Evolutionary conservation across 495 filamentous ascomycete genomes (phyloP), one percentile per base, ranked within the genome.

Genomic region (Clohesyomyces aquaticus): DNA sequence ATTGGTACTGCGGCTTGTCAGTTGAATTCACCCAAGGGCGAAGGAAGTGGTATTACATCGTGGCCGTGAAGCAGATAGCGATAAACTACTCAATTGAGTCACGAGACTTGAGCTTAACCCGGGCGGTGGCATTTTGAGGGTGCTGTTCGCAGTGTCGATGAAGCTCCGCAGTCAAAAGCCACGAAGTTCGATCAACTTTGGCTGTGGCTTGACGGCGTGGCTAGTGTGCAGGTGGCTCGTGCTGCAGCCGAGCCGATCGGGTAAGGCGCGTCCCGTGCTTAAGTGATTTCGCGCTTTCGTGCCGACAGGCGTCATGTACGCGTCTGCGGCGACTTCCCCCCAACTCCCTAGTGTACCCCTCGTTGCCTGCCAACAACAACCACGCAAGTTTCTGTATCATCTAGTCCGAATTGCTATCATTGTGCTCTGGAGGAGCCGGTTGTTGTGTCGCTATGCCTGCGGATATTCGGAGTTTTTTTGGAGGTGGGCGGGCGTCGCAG

Each of bases 391-490:
- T 18, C 19, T 27, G 28, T 1, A 57, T 41, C 1, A 3, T 21
- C 29, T 29, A 42, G n/a, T n/a, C 54, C 35, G 22, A 16, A 1
- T 1, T n/a, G 29, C 28, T 45, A 11, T 45, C 47, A 27, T 28
- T 45, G 4, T 27, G 18, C n/a, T 2, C 32, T 2, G 23, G 4
- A 3, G 38, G 8, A 42, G 14, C n/a, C n/a, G 8, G 32, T 50
- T 65, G 55, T 65, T 26, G 21, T 32, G 9, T 52, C n/a, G 57
- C 12, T 18, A 75, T 77, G 74, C 72, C 73, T n/a, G 53, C 66
- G 42, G 75, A 77, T 56, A 77, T 77, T 64, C 65, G 75, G 43
- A 72, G 61, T 58, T 77, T 77, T 70, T 77, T 77, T 70, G 75
- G 75, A 26, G 75, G 74, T 19, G 73, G 73, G 14, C 53, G 65